These are phyloP conservation scores for Trichoderma sp. DNA, from an alignment of 2,329 filamentous ascomycete species.

Conservation along the genomic window DNA sequence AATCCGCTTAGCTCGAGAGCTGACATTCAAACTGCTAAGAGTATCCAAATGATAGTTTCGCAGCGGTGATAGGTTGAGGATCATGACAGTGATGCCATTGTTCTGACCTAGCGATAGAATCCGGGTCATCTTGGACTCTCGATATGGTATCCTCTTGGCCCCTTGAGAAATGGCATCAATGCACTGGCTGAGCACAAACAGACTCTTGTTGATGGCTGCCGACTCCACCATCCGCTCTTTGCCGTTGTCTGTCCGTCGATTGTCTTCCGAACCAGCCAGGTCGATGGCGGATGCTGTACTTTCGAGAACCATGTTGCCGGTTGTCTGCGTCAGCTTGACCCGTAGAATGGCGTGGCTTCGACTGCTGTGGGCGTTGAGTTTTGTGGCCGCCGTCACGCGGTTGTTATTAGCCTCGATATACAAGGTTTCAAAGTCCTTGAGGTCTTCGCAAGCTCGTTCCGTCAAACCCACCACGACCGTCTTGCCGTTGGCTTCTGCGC, in stretches of 20 bases:
- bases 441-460: conserved; percentile 74
- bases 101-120: conserved; percentile 92
- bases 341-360: conserved; percentile 87
- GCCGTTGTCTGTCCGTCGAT: conserved; percentile 88
- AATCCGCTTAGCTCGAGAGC: conserved; percentile 92
- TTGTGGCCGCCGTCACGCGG: conserved; percentile 83
- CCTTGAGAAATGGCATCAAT: conserved; percentile 85
- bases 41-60: conserved; percentile 92
- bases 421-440: conserved; percentile 86
- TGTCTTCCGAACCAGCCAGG: conserved; percentile 92
- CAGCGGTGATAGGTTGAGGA: conserved; percentile 88
- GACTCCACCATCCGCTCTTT: conserved; percentile 93
- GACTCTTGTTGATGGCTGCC: conserved; percentile 93
- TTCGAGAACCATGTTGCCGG: conserved; percentile 63
- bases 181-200: conserved; percentile 92
- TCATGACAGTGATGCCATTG: conserved; percentile 94
- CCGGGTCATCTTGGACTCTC: conserved; percentile 95
- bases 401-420: conserved; percentile 94
- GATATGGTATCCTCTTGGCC: conserved; percentile 79
- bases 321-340: conserved; percentile 80
- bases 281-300: conserved; percentile 93
- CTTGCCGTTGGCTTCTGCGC: conserved; percentile 83
- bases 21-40: conserved; percentile 89
- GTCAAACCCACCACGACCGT: conserved; percentile 84
- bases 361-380: conserved; percentile 88